A percentile compares a stretch with the other conserved stretches of the same genome.
Evolutionary conservation across 1,284 basidiomycete species (phyloP).

Genomic region (Malassezia psittaci): DNA sequence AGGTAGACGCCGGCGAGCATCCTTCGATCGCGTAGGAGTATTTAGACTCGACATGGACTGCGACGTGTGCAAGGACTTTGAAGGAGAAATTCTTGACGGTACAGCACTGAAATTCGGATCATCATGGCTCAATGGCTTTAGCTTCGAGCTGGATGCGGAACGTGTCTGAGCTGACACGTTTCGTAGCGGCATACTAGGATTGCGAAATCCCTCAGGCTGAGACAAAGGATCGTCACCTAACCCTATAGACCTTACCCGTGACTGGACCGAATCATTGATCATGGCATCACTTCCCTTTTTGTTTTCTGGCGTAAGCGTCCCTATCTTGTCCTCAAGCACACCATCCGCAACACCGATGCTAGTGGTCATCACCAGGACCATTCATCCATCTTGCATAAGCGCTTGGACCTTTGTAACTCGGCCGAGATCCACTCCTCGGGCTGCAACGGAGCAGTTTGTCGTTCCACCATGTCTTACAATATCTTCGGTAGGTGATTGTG

Average conservation of each 20-base stretch:
- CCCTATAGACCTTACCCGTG: neutral
- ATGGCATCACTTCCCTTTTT: no score
- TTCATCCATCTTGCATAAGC: slow-evolving; percentile 1
- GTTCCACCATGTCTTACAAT: slow-evolving; percentile 34
- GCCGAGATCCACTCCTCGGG: neutral
- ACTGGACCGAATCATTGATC: no score
- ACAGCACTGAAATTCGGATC: no score
- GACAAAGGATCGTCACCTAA: neutral
- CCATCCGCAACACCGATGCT: neutral
- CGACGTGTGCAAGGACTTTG: neutral
- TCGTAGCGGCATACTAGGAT: neutral
- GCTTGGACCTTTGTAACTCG: neutral
- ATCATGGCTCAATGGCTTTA: neutral
- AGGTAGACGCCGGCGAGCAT: neutral
- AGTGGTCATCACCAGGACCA: neutral
- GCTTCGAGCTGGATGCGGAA: neutral
- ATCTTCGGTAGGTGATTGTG: slow-evolving; percentile 33
- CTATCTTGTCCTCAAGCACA: neutral
- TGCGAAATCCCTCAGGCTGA: neutral
- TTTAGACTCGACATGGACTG: neutral
- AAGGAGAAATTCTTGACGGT: neutral
- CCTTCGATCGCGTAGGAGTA: neutral
- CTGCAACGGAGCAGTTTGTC: neutral
- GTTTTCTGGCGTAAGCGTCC: no score
- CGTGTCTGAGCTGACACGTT: neutral